Conservation (phyloP, 78 protist species). For the Chrysochromulina parva region DNA sequence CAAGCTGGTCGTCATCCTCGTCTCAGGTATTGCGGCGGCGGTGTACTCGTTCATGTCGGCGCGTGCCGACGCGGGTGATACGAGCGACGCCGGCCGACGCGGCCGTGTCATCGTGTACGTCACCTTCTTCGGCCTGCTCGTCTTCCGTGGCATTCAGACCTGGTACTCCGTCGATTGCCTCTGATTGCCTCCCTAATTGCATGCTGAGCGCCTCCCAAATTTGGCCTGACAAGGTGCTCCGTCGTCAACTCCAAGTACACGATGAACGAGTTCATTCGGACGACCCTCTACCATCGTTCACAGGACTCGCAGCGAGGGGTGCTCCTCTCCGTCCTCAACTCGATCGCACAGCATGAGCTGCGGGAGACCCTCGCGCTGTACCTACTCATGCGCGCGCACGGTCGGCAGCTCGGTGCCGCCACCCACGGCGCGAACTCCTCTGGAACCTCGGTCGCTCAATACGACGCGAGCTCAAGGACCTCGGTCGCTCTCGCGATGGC, state of each 20-base stretch:
- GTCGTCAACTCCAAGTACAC: neutral
- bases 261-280: neutral
- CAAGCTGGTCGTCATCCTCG: neutral
- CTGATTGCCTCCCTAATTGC: neutral
- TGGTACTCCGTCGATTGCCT: neutral
- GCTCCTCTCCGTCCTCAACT: neutral
- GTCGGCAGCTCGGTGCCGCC: too few species aligned
- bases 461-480: too few species aligned
- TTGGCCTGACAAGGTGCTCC: neutral
- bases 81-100: too few species aligned
- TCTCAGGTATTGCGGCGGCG: neutral
- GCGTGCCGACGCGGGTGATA: too few species aligned
- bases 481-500: too few species aligned
- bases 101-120: too few species aligned
- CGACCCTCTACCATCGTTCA: neutral
- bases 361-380: neutral
- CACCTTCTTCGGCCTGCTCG: neutral
- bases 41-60: too few species aligned
- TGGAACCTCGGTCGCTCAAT: too few species aligned
- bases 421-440: too few species aligned
- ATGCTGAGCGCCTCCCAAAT: neutral
- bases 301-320: neutral
- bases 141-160: neutral
- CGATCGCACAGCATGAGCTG: constrained; percentile 9
- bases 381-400: neutral